Evolutionary conservation across 2,329 filamentous ascomycete species (phyloP), one percentile per base, ranked within the genome.

Genomic region (Cordyceps javanica): DNA sequence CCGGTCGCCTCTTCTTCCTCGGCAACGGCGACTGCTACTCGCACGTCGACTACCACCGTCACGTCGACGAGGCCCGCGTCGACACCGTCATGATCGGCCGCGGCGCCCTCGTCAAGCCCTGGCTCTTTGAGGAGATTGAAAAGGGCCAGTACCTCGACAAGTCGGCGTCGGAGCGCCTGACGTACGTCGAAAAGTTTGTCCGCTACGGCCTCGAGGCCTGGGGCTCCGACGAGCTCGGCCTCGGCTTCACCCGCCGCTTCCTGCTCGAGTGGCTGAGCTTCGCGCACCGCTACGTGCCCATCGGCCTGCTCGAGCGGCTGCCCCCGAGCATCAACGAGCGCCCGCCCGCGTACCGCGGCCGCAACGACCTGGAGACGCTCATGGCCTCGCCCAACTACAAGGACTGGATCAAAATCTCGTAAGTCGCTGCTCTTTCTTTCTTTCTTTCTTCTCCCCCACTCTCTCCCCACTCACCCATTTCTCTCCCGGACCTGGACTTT

Each of bases 371-470:
- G 68, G 94, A 99, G 81, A 96, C 90, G n/a, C 75, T 99, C 63
- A 80, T 99, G 74, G 87, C 87, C 14, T 97, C 91, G 73, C 83
- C 85, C 62, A 91, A 97, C 73, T 97, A 96, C 75, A 89, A 88
- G 75, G 94, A 99, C 72, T 99, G 94, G 94, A 91, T 99, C 71
- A 97, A 96, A 78, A 95, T 99, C 67, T 95, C 87, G 91, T 94
- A 82, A 71, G 85, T 79, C 16, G n/a, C n/a, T n/a, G n/a, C n/a
- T n/a, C n/a, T n/a, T n/a, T n/a, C n/a, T n/a, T n/a, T n/a, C n/a
- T n/a, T n/a, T n/a, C n/a, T n/a, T n/a, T n/a, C n/a, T n/a, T n/a
- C n/a, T n/a, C n/a, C 19, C 19, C 3, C 14, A 19, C 7, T 19
- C 36, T 34, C 6, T 38, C 34, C 16, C 16, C 16, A 38, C 16